A percentile compares a stretch with the other conserved stretches of the same genome.
phyloP scores from a whole-genome alignment of 148 eudicot genomes.

The Silene uniflora region DNA sequence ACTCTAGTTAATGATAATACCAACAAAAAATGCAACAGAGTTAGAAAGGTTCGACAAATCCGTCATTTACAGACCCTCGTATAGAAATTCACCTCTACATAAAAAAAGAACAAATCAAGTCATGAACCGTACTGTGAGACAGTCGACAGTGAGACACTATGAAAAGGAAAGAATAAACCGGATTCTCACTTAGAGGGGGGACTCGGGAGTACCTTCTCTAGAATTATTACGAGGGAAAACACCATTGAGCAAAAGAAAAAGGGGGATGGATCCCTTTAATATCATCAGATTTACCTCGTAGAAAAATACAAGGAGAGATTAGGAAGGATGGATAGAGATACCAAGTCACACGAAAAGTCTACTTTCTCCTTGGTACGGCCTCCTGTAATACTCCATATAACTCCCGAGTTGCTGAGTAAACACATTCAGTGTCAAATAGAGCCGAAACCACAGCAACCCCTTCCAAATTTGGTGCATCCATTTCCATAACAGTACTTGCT shows the following conservation, averaged over 20 bases:
- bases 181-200: background rate
- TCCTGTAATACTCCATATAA: constrained; percentile 45
- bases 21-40: too few species aligned
- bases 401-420: constrained; percentile 47
- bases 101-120: too few species aligned
- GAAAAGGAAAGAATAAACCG: too few species aligned
- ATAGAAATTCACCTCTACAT: too few species aligned
- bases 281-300: background rate
- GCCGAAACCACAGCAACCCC: constrained; percentile 92
- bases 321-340: background rate
- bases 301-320: background rate
- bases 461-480: constrained; percentile 48
- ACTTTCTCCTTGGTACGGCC: constrained; percentile 22
- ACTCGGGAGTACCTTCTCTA: too few species aligned
- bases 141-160: too few species aligned
- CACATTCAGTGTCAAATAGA: constrained; percentile 65
- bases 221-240: background rate
- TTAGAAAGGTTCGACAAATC: too few species aligned
- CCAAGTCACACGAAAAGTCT: background rate
- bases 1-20: too few species aligned
- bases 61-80: too few species aligned
- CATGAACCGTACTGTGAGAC: too few species aligned
- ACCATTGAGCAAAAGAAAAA: background rate
- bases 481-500: constrained; percentile 57
- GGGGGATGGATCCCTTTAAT: background rate